Evolutionary conservation across 176 grass and related monocot species (phyloP), one percentile per base, ranked within the genome.

Genomic region (Oryza meyeriana): DNA sequence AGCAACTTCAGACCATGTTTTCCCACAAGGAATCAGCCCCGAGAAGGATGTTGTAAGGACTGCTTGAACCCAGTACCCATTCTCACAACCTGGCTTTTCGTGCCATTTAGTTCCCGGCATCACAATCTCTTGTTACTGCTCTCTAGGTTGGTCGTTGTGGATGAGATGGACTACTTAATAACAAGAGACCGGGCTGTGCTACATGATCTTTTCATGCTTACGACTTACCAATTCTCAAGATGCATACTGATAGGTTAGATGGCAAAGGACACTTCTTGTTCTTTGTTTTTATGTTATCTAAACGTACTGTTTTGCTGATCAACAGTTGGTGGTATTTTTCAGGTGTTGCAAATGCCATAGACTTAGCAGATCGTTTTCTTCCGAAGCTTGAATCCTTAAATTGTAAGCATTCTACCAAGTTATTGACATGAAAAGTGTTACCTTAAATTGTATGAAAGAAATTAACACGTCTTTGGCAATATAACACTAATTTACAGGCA

Each of bases 171-270:
- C 78, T 99, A 94, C 66, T 87, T 96, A 38, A 90, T 99, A 83
- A 99, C 93, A 72, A 95, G 87, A 80, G 97, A 99, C 57, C 76
- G 85, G 6, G 87, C 83, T 31, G 91, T 99, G 55, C 85, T 99
- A 68, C 97, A 99, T 89, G 87, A 99, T 87, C 91, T 96, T 87
- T 99, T 99, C 74, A 99, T 95, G 89, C 97, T 99, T 42, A 99
- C 89, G 0, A 92, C 96, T 35, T 87, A 77, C 74, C 87, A 84
- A 58, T 99, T 89, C 78, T 96, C 93, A 17, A 87, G 80, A 88
- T 99, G 84, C 78, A 87, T 99, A 90, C 73, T 99, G 24, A 91
- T 99, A 91, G 93, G 97, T 99, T 79, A 68, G 25, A 14, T 70
- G 74, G 72, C 32, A n/a, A 26, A 61, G 44, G 35, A 72, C 47